Evolutionary conservation across 2,329 filamentous ascomycete species (phyloP).

Genomic region (Pyricularia sp.): DNA sequence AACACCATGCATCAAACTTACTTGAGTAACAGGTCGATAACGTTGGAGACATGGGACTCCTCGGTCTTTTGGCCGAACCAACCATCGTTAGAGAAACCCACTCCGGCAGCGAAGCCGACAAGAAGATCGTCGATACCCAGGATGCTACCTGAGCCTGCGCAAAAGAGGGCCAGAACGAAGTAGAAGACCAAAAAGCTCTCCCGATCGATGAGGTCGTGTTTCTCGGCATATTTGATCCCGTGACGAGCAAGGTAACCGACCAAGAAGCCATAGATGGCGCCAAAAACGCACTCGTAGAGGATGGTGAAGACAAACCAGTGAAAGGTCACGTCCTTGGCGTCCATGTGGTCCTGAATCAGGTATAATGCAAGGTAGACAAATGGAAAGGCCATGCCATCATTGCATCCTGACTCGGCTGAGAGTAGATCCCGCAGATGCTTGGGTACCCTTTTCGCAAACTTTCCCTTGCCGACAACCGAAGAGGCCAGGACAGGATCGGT

Average conservation of each 20-base stretch:
- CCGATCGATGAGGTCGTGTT: slow-evolving; percentile 74
- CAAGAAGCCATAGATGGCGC: slow-evolving; percentile 73
- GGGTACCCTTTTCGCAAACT: slow-evolving; percentile 93
- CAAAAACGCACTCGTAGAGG: slow-evolving; percentile 91
- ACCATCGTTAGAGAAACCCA: slow-evolving; percentile 98
- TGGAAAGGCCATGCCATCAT: slow-evolving; percentile 98
- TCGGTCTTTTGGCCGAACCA: slow-evolving; percentile 99
- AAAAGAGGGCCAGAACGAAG: slow-evolving; percentile 91
- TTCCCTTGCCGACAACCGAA: slow-evolving; percentile 96
- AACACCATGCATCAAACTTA: slow-evolving; percentile 6
- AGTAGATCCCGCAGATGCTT: slow-evolving; percentile 93
- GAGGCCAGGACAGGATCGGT: slow-evolving; percentile 95
- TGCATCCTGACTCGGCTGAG: slow-evolving; percentile 94
- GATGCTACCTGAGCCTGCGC: slow-evolving; percentile 82
- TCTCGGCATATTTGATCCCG: slow-evolving; percentile 77
- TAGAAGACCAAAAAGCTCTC: slow-evolving; percentile 99
- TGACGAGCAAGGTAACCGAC: slow-evolving; percentile 86
- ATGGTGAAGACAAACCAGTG: slow-evolving; percentile 86
- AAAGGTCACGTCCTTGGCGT: slow-evolving; percentile 56
- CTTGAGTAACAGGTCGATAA: slow-evolving; percentile 93
- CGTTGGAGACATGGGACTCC: slow-evolving; percentile 96
- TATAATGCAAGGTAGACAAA: slow-evolving; percentile 92
- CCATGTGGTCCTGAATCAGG: slow-evolving; percentile 65
- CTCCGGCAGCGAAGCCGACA: slow-evolving; percentile 86
- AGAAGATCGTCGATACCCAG: slow-evolving; percentile 87